Base-by-base conservation (phyloP, 2,329 filamentous ascomycete species). In the Xylariomycetidae sp. region DNA sequence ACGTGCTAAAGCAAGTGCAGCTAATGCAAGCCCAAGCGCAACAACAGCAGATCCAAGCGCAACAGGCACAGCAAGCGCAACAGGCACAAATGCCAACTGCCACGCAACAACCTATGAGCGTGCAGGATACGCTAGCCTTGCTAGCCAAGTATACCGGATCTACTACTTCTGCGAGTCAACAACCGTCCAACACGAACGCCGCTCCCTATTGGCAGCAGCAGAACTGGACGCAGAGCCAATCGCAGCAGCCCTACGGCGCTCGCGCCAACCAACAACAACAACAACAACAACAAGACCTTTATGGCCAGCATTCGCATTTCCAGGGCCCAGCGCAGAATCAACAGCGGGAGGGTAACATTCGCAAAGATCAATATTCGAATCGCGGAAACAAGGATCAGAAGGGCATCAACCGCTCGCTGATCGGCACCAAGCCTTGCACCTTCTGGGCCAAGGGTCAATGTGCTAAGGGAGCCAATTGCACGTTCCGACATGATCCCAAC, bases 381-480 rank as follows among this genome's bases (percentile, higher is more conserved):
- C 66, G 63, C 38, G 67, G 62, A 42, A 62, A 61, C 16, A 52
- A 50, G 17, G 49, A 68, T 17, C 49, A 61, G 12, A 66, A 66
- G 36, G 62, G 59, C 11, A 67, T 67, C 41, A 77, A 82, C 49
- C 72, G 68, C 38, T 68, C 71, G 11, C 63, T 79, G 11, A 77
- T 79, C 30, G 77, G 79, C 35, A 83, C 80, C 27, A 79, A 83
- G 50, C 70, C 80, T 5, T 87, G 83, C 56, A 72, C 72, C 14
- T 88, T 85, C 56, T 87, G 70, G 67, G 70, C 75, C 37, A 75
- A 83, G 52, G 82, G 82, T 11, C 80, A 80, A 52, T 87, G 83
- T 59, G 77, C 75, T 6, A 81, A 85, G 53, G 83, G 83, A 15
- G 80, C 82, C 22, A 78, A 79, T 49, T 87, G 83, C 62, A 86